Percentiles rank a stretch among this genome's conserved stretches.
Conservation (phyloP, 139 green algal species). For the Coccomyxa sp. region DNA sequence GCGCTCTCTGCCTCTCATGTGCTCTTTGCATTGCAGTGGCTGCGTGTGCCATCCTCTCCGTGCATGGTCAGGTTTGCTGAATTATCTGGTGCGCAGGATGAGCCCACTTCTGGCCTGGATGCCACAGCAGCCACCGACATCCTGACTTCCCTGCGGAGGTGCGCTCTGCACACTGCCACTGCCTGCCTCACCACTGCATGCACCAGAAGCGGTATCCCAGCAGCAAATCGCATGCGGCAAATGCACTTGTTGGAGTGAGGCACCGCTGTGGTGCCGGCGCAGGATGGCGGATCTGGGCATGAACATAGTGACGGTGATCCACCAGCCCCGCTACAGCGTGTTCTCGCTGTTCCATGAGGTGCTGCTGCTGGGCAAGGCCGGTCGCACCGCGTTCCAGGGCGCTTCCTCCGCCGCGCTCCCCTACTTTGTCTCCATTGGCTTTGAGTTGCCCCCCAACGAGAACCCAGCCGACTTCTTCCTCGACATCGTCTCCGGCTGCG, state of each 20-base stretch:
- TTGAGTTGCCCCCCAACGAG: constrained; percentile 53
- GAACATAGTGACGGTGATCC: constrained; percentile 61
- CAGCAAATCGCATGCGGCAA: no score
- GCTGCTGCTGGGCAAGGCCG: constrained; percentile 63
- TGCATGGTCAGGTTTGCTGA: not conserved
- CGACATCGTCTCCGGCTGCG: constrained; percentile 50
- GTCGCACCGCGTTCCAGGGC: constrained; percentile 53
- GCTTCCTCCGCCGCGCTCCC: constrained; percentile 35
- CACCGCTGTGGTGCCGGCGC: not conserved
- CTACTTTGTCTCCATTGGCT: constrained; percentile 53
- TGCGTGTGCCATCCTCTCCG: not conserved
- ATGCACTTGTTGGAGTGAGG: no score
- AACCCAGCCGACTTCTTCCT: constrained; percentile 65
- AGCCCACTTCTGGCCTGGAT: constrained; percentile 64
- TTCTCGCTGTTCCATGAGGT: constrained; percentile 73
- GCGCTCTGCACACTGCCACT: not conserved
- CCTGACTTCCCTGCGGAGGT: constrained; percentile 36
- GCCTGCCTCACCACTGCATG: no score
- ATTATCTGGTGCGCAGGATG: constrained; percentile 22
- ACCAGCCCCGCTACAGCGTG: constrained; percentile 73
- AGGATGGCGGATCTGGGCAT: constrained; percentile 63
- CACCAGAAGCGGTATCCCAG: no score
- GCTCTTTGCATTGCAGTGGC: not conserved
- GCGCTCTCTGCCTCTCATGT: not conserved
- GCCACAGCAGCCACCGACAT: constrained; percentile 65